A percentile compares a stretch with the other conserved stretches of the same genome.
Evolutionary conservation across 2,329 filamentous ascomycete species (phyloP).

Genomic region (Fusarium sp.): DNA sequence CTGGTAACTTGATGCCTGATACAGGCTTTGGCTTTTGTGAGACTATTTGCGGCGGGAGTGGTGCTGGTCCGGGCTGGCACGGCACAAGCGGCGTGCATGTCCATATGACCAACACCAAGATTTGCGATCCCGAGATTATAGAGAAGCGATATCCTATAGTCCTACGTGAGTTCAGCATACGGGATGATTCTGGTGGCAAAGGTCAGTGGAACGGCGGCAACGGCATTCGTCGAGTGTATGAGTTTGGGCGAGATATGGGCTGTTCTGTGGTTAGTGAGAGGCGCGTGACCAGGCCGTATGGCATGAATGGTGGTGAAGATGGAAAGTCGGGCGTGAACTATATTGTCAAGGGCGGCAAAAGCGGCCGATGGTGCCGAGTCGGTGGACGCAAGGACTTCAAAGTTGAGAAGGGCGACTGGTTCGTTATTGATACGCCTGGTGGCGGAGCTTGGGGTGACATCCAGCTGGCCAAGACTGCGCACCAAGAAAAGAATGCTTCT

Average conservation of each 20-base stretch:
- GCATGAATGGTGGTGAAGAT: too few species aligned
- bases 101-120: not conserved
- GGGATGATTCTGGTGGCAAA: not conserved
- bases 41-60: too few species aligned
- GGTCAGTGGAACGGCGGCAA: not conserved
- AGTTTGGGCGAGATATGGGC: too few species aligned
- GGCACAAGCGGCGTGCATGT: not conserved
- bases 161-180: not conserved
- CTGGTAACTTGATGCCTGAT: not conserved
- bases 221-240: too few species aligned
- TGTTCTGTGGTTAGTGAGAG: too few species aligned
- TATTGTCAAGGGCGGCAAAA: not conserved
- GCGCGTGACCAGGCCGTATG: too few species aligned
- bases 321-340: too few species aligned
- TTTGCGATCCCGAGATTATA: not conserved
- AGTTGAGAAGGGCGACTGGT: not conserved
- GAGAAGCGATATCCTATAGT: not conserved
- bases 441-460: not conserved
- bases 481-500: not conserved
- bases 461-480: not conserved
- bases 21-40: not conserved
- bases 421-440: not conserved
- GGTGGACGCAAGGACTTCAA: not conserved
- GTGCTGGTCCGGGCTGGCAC: not conserved
- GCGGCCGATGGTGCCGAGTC: not conserved